These are phyloP conservation scores for Pythium rishiriense DNA, from an alignment of 352 stramenopile species.

Conservation along the genomic window DNA sequence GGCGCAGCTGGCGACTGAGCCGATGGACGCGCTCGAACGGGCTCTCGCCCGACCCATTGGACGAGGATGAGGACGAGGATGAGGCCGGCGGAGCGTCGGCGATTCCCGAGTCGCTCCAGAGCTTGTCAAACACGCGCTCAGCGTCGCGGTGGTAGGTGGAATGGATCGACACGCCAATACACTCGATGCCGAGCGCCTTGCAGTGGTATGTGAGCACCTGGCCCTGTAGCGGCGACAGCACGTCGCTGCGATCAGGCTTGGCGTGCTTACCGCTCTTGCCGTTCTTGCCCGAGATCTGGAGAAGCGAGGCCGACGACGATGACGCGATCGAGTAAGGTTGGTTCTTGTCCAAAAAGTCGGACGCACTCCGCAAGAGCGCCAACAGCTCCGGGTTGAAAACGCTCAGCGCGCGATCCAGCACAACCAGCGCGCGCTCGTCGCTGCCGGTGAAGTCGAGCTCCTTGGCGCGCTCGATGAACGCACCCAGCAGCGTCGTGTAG, in stretches of 20 bases:
- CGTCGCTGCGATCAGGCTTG: conserved; percentile 28
- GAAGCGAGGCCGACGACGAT: conserved; percentile 24
- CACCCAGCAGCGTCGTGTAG: conserved; percentile 79
- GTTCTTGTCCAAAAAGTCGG: conserved; percentile 63
- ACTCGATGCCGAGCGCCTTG: conserved; percentile 76
- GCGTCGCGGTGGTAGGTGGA: conserved; percentile 78
- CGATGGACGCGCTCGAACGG: conserved; percentile 62
- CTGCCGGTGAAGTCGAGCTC: conserved; percentile 78
- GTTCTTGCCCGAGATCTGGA: conserved; percentile 20
- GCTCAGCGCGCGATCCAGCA: conserved; percentile 69
- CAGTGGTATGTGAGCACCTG: conserved; percentile 82
- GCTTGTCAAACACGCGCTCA: conserved; percentile 83
- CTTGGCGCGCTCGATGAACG: conserved; percentile 79
- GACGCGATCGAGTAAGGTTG: conserved; percentile 61
- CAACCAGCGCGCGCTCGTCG: conserved; percentile 59
- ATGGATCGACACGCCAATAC: conserved; percentile 63
- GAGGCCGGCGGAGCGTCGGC: conserved; percentile 22
- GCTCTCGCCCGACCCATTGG: conserved; percentile 25
- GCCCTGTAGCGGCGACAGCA: conserved; percentile 57
- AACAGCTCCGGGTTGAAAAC: conserved; percentile 76
- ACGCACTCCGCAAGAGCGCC: conserved; percentile 53
- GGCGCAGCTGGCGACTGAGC: conserved; percentile 65
- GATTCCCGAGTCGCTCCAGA: conserved; percentile 59
- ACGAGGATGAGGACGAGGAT: conserved; percentile 10
- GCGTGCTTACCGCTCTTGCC: conserved; percentile 24